Evolutionary conservation across 768 basidiomycete genomes (phyloP).

Genomic region (Naganishia vaughanmartiniae): DNA sequence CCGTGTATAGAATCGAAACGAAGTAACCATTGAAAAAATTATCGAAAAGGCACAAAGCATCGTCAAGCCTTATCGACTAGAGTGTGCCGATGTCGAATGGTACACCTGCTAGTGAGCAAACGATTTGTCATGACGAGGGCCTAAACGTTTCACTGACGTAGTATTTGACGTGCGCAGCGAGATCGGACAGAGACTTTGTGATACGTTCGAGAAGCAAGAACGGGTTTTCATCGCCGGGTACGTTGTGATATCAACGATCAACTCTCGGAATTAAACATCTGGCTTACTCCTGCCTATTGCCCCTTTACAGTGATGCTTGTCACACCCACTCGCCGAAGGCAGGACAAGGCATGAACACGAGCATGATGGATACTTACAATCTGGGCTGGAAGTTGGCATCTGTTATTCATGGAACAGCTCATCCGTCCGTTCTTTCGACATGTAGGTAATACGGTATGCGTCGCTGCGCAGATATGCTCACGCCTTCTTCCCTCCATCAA

Average conservation of each 20-base stretch:
- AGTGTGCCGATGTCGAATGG: slow-evolving; percentile 39
- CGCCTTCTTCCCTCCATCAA: not conserved
- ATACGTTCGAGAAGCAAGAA: slow-evolving; percentile 30
- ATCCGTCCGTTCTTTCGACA: slow-evolving; percentile 44
- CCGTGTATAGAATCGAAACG: slow-evolving; percentile 5
- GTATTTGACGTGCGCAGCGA: slow-evolving; percentile 9
- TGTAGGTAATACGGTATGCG: not conserved
- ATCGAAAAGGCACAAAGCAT: slow-evolving; percentile 33
- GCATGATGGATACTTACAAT: slow-evolving; percentile 65
- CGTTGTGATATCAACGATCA: not conserved
- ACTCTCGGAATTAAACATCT: not conserved
- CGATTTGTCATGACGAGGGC: too few relatives aligned
- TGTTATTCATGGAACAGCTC: slow-evolving; percentile 61
- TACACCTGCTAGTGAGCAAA: slow-evolving; percentile 35
- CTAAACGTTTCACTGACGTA: not conserved
- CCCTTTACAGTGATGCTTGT: slow-evolving; percentile 32
- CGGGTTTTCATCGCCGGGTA: slow-evolving; percentile 40
- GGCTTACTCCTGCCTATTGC: not conserved
- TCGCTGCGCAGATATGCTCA: not conserved
- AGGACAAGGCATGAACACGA: slow-evolving; percentile 40
- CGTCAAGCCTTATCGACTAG: slow-evolving; percentile 37
- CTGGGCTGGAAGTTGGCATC: slow-evolving; percentile 67
- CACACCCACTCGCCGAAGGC: slow-evolving; percentile 38
- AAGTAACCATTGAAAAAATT: slow-evolving; percentile 34
- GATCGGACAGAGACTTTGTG: slow-evolving; percentile 37